A percentile compares a stretch with the other conserved stretches of the same genome.
phyloP scores from a whole-genome alignment of 2,329 filamentous ascomycete species.

The Arthroderma uncinatum region DNA sequence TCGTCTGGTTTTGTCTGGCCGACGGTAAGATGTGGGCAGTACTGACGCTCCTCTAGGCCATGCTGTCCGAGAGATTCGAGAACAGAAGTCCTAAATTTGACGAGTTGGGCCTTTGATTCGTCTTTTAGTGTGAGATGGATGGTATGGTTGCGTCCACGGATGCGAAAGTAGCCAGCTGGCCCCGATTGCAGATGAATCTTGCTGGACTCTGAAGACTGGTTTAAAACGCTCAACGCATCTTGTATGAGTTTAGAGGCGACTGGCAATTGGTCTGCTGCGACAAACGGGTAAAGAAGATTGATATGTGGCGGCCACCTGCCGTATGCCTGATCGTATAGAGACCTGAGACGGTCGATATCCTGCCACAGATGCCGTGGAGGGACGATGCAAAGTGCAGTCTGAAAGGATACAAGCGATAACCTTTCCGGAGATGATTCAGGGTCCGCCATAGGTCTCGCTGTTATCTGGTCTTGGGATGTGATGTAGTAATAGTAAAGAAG shows the following conservation, averaged over 20 bases:
- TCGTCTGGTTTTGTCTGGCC: conserved; percentile 45
- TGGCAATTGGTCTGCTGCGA: conserved; percentile 38
- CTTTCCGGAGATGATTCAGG: background rate
- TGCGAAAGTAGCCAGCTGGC: conserved; percentile 38
- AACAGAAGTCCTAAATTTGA: conserved; percentile 27
- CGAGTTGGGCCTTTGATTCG: conserved; percentile 18
- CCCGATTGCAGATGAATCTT: conserved; percentile 5
- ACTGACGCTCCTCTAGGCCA: conserved; percentile 20
- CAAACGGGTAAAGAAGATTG: conserved; percentile 57
- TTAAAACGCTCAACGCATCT: conserved; percentile 20
- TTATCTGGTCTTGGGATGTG: background rate
- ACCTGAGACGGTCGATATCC: conserved; percentile 45
- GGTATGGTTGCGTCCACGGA: conserved; percentile 40
- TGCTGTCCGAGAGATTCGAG: conserved; percentile 25
- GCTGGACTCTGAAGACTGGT: background rate
- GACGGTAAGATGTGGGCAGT: conserved; percentile 48
- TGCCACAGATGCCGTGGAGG: conserved; percentile 42
- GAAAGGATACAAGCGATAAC: conserved; percentile 32
- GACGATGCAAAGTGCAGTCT: conserved; percentile 52
- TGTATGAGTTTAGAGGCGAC: conserved; percentile 35
- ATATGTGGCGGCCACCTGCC: conserved; percentile 56
- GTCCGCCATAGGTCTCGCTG: background rate
- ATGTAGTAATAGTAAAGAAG: background rate
- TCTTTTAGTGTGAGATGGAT: conserved; percentile 31
- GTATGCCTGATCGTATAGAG: conserved; percentile 52